Evolutionary conservation across 1,284 basidiomycete genomes (phyloP), one percentile per base, ranked within the genome.

Genomic region (Coniophora puteana): DNA sequence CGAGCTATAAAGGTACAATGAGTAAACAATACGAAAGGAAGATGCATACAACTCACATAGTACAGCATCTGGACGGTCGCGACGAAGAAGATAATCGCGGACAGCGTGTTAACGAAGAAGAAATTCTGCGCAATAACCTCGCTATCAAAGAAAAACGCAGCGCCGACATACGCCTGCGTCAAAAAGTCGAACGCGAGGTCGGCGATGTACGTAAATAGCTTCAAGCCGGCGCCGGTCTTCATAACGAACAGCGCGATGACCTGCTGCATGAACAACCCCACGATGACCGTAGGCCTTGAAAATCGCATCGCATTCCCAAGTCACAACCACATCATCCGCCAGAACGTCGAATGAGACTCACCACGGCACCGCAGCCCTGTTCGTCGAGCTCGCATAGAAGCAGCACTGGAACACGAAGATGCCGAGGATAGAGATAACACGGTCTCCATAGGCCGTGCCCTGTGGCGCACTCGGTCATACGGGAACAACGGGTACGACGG

Each of bases 41-140:
- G 20, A 22, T 5, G 27, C 5, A 26, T 17, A 24, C n/a, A 20
- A 53, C 69, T 32, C 38, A 69, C 65, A 55, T 91, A 85, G 68
- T 90, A 91, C 66, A 89, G 63, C 83, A 91, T 86, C 64, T 92
- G 84, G 47, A 93, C 77, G 52, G 89, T 86, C 17, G 89, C 88
- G 54, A 93, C 77, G 74, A 93, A 90, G 72, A 91, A 89, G 55
- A 92, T 84, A 62, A 93, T 86, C 16, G 80, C 76, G 14, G 73
- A 56, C 35, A 93, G 75, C 78, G 78, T 80, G 60, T 85, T 87
- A 47, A 87, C 79, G 53, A 89, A 89, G 71, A 90, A 91, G 82
- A 82, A 89, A 49, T 82, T 72, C 54, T 83, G 80, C 28, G 53
- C 46, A 42, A 83, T 69, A 31, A 71, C 74, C 0, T 80, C 74